Conservation (phyloP, 345 rosid genomes). For the Sonneratia caseolaris region DNA sequence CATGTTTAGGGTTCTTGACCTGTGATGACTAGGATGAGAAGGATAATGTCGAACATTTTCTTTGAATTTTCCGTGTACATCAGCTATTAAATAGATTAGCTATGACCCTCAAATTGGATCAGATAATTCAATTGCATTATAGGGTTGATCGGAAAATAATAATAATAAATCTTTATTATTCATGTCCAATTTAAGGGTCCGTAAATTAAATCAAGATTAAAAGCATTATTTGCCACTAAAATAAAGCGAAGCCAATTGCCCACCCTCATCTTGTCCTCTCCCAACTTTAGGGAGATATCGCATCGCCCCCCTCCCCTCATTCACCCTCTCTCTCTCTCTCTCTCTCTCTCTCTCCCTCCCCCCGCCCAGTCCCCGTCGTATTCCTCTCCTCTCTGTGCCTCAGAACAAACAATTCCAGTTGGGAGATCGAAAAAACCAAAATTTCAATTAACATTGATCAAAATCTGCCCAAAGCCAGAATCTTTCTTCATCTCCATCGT, state of each 20-base stretch:
- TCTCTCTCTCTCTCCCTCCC: background rate
- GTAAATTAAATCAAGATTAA: too few species aligned
- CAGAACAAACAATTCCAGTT: background rate
- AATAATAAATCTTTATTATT: too few species aligned
- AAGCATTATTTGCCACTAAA: too few species aligned
- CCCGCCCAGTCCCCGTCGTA: background rate
- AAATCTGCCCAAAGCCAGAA: background rate
- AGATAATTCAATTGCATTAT: too few species aligned
- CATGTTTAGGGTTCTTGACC: background rate
- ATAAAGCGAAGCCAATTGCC: too few species aligned
- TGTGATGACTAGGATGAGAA: background rate
- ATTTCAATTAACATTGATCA: background rate
- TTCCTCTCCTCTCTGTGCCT: too few species aligned
- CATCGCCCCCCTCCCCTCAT: background rate
- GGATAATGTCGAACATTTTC: background rate
- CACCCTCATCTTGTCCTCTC: background rate
- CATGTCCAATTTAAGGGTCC: too few species aligned
- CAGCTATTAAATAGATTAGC: too few species aligned
- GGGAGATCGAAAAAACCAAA: background rate
- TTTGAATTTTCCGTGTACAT: too few species aligned
- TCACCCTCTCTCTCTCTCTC: background rate
- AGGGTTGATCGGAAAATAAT: too few species aligned
- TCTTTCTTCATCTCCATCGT: background rate
- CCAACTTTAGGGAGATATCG: constrained; percentile 2
- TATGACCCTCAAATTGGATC: too few species aligned